Base-by-base conservation (phyloP, 2,329 filamentous ascomycete species). In the Aspergillus pseudotamarii region DNA sequence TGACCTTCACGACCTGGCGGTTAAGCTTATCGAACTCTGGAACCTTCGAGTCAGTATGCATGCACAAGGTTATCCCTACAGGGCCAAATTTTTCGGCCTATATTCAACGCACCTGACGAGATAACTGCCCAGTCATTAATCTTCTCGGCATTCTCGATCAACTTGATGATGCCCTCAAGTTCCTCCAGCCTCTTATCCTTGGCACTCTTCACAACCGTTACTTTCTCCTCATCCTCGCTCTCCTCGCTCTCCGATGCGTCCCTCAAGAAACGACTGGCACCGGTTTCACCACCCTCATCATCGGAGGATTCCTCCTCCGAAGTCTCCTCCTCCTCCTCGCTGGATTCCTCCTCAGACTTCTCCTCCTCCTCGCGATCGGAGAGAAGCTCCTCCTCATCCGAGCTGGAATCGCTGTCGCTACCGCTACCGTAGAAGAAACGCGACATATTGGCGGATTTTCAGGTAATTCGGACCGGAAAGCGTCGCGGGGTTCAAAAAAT, bases 101-200 rank as follows among this genome's bases (percentile, higher is more conserved):
- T 16, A 50, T 38, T 50, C 30, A 45, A 61, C 89, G 74, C 86
- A 96, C 94, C 93, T 76, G 88, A 87, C 66, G 93, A 92, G 71
- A 98, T 96, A 67, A 94, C 89, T 70, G 91, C 91, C 95, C 95
- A 99, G 82, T 99, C 95, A 76, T 92, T 93, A 76, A 98, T 99
- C 86, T 96, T 98, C 81, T 95, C 86, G 66, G 92, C 94, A 82
- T 99, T 99, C 78, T 98, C 94, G 75, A 99, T 98, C 75, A 91
- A 83, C 79, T 91, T 91, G 75, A 98, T 91, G 50, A 90, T 96
- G 64, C 88, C 87, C 79, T 99, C 94, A 65, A 99, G 86, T 81
- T 98, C 96, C 76, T 97, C 94, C 70, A 93, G 86, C 66, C 95
- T 89, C 87, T 99, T 99, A 84, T 98, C 93, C 83, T 98, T 98